Percentiles rank a stretch among this genome's conserved stretches.
Evolutionary conservation across 257 asterid species (phyloP).

Genomic region (Linderniella brevidens): DNA sequence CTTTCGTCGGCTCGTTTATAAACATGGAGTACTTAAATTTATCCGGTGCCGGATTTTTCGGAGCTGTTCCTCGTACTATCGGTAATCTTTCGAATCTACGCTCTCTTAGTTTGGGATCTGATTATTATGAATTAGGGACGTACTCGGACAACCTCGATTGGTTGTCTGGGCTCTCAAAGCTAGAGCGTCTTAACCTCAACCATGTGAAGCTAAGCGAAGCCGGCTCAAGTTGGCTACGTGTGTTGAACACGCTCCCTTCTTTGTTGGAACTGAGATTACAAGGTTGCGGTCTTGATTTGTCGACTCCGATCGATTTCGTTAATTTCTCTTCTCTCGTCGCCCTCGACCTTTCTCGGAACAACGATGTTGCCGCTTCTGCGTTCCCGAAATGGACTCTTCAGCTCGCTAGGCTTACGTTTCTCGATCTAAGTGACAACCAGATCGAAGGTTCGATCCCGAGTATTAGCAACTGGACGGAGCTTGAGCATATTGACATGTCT

Average conservation of each 20-base stretch:
- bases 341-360: conserved; percentile 5
- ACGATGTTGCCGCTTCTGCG: neutral
- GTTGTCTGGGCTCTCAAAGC: conserved; percentile 11
- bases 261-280: conserved; percentile 5
- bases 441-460: conserved; percentile 16
- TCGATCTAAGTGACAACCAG: neutral
- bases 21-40: conserved; percentile 11
- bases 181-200: conserved; percentile 10
- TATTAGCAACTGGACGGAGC: conserved; percentile 11
- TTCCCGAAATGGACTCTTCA: conserved; percentile 18
- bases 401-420: conserved; percentile 13
- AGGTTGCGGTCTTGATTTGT: conserved; percentile 3
- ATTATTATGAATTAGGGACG: neutral
- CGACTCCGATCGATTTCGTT: neutral
- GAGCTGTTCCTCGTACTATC: conserved; percentile 7
- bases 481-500: conserved; percentile 12
- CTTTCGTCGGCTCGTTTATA: conserved; percentile 10
- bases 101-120: neutral
- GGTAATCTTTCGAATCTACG: conserved; percentile 15
- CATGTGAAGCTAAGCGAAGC: conserved; percentile 9
- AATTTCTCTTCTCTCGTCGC: conserved; percentile 8
- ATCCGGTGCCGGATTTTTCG: conserved; percentile 6
- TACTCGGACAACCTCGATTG: conserved; percentile 8
- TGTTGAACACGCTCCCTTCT: conserved; percentile 12
- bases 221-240: conserved; percentile 9